These are phyloP conservation scores for Metschnikowia rubicola DNA, from an alignment of 805 yeast species.

Conservation along the genomic window DNA sequence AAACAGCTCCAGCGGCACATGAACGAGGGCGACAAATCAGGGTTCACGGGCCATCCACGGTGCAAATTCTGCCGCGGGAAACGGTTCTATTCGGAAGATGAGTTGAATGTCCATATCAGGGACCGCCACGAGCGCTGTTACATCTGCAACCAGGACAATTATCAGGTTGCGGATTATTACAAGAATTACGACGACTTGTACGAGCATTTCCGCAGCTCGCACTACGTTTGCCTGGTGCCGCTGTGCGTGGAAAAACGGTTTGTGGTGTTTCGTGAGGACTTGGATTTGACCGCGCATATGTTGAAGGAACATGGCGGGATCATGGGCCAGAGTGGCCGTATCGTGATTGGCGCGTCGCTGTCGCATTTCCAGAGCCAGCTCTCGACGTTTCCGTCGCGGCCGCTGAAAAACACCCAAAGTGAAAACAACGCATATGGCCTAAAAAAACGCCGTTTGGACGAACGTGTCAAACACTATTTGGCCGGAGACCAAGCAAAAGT, in stretches of 20 bases:
- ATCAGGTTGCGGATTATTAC: constrained; percentile 61
- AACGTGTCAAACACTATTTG: constrained; percentile 79
- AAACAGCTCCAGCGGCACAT: constrained; percentile 69
- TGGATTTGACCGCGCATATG: constrained; percentile 87
- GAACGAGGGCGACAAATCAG: constrained; percentile 64
- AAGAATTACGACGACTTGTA: constrained; percentile 70
- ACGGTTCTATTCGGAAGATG: constrained; percentile 86
- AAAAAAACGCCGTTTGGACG: constrained; percentile 66
- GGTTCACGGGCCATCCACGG: constrained; percentile 85
- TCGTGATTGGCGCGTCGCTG: constrained; percentile 37
- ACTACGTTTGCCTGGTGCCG: constrained; percentile 73
- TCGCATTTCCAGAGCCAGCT: constrained; percentile 56
- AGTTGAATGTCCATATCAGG: constrained; percentile 75
- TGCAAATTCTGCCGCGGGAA: constrained; percentile 76
- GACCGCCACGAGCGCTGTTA: constrained; percentile 85
- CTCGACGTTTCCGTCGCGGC: constrained; percentile 47
- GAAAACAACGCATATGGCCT: constrained; percentile 42
- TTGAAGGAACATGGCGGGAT: constrained; percentile 72
- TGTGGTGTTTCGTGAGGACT: constrained; percentile 83
- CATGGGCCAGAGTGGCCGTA: constrained; percentile 41
- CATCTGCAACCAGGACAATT: constrained; percentile 74
- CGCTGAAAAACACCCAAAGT: constrained; percentile 12
- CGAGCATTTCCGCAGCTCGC: constrained; percentile 69
- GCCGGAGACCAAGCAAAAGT: constrained; percentile 48
- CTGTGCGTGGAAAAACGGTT: constrained; percentile 84